These are phyloP conservation scores for Sungouiozyma intestinalis DNA, from an alignment of 805 yeast genomes.

Conservation along the genomic window DNA sequence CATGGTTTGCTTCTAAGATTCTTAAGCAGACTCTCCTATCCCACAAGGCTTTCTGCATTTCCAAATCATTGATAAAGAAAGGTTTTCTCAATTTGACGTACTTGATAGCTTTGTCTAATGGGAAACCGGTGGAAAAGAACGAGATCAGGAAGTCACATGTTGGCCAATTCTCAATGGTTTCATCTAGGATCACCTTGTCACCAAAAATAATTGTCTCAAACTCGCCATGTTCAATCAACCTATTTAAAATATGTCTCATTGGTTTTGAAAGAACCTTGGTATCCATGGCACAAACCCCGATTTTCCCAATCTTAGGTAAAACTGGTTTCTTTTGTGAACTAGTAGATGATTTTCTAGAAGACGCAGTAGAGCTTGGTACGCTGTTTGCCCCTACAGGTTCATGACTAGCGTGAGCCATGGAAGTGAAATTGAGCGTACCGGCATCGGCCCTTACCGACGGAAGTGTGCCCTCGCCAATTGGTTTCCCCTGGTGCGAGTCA, in stretches of 20 bases:
- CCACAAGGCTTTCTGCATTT: constrained; percentile 93
- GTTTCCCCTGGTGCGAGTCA: too few relatives aligned
- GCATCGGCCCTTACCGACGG: neutral
- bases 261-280: constrained; percentile 93
- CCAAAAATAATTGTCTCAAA: constrained; percentile 96
- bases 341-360: constrained; percentile 23
- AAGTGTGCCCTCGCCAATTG: too few relatives aligned
- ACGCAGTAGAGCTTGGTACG: constrained; percentile 15
- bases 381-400: constrained; percentile 1
- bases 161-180: constrained; percentile 94
- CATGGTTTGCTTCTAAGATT: constrained; percentile 68
- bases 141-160: constrained; percentile 91
- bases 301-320: constrained; percentile 72
- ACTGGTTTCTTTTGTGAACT: constrained; percentile 27
- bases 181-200: constrained; percentile 92
- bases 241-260: constrained; percentile 78
- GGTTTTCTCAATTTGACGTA: constrained; percentile 88
- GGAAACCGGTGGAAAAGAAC: constrained; percentile 94
- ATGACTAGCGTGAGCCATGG: neutral
- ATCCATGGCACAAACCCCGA: constrained; percentile 99
- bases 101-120: constrained; percentile 86
- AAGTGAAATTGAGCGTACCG: neutral
- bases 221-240: constrained; percentile 86
- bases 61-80: constrained; percentile 74
- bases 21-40: constrained; percentile 83